phyloP scores from a whole-genome alignment of 306 rosid species.

The Fragaria vesca region DNA sequence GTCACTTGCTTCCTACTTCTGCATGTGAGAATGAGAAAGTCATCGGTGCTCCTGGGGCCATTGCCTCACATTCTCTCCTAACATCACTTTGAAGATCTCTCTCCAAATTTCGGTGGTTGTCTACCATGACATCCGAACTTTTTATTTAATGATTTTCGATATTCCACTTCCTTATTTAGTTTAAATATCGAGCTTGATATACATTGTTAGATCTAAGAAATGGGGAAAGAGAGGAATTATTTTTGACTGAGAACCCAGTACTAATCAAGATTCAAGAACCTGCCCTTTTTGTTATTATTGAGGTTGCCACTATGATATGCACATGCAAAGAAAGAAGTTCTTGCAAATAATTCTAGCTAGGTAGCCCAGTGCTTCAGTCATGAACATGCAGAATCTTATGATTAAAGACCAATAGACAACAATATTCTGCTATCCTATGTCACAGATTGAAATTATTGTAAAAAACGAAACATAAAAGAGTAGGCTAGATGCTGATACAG shows the following conservation, averaged over 20 bases:
- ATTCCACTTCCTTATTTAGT: neutral
- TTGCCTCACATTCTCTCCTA: neutral
- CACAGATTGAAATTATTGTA: constrained; percentile 2
- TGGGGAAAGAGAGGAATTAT: neutral
- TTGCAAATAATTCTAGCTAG: neutral
- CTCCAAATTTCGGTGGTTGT: neutral
- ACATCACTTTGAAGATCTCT: neutral
- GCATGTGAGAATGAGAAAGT: constrained; percentile 25
- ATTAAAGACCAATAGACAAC: neutral
- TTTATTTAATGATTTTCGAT: neutral
- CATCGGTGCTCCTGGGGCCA: constrained; percentile 20
- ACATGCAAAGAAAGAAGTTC: neutral
- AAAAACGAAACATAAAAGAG: neutral
- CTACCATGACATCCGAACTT: neutral
- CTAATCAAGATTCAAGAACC: neutral
- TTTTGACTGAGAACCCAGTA: neutral
- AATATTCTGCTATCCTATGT: neutral
- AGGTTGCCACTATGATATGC: neutral
- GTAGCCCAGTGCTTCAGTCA: constrained; percentile 5
- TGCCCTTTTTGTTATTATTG: neutral
- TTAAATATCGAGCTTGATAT: neutral
- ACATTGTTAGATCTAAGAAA: neutral
- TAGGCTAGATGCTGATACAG: neutral
- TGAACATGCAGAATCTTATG: neutral
- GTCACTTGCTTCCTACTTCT: constrained; percentile 21